Percentiles rank a stretch among this genome's conserved stretches.
Conservation (phyloP, 2,329 filamentous ascomycete species). For the Chaetothyriales sp. region DNA sequence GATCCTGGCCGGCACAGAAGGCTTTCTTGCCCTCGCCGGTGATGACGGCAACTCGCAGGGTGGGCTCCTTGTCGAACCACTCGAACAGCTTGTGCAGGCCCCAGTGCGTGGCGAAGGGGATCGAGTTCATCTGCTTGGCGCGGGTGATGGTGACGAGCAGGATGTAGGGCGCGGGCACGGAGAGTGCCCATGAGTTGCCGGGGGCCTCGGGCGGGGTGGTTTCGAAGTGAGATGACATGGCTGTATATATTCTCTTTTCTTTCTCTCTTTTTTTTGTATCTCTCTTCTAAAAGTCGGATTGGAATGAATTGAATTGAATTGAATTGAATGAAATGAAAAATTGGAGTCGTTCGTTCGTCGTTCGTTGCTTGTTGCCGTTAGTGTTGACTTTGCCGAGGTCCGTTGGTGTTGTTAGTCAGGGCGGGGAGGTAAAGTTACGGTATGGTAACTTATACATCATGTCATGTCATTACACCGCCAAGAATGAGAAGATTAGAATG, state of each 20-base stretch:
- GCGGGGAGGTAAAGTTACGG: too few relatives aligned
- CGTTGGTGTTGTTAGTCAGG: too few relatives aligned
- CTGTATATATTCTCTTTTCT: neutral
- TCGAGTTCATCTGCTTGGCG: conserved; percentile 30
- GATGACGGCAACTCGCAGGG: conserved; percentile 28
- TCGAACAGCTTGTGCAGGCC: conserved; percentile 30
- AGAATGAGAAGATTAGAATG: too few relatives aligned
- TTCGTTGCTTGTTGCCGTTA: too few relatives aligned
- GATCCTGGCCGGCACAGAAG: conserved; percentile 32
- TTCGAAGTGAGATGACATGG: neutral
- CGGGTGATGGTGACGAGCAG: conserved; percentile 35
- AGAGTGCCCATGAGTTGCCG: conserved; percentile 14
- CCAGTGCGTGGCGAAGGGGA: conserved; percentile 27
- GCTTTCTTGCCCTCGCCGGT: conserved; percentile 29
- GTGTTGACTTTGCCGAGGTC: too few relatives aligned
- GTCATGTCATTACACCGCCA: too few relatives aligned
- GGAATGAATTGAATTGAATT: too few relatives aligned
- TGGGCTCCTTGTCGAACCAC: conserved; percentile 32
- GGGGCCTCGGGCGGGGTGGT: conserved; percentile 6
- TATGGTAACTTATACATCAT: too few relatives aligned
- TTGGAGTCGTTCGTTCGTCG: too few relatives aligned
- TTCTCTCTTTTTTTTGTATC: neutral
- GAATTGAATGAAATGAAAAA: too few relatives aligned
- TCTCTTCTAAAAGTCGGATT: neutral
- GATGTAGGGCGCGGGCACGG: conserved; percentile 31